These are phyloP conservation scores for Scenedesmus sp. DNA, from an alignment of 163 green algal species.

Conservation along the genomic window DNA sequence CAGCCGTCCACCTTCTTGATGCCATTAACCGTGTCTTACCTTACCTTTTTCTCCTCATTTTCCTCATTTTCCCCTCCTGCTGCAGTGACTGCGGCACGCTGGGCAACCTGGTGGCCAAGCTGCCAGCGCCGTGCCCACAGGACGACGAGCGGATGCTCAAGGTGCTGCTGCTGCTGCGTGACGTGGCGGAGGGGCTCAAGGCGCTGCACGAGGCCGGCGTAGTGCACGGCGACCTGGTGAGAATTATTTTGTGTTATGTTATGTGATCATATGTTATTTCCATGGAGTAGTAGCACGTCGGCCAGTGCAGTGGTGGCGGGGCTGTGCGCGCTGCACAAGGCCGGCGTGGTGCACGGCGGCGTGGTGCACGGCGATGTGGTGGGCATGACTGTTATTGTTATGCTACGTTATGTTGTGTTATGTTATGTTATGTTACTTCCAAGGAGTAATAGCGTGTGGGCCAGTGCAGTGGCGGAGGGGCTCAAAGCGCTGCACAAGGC, in stretches of 20 bases:
- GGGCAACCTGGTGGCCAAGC: not conserved
- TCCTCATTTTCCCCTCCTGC: too few relatives aligned
- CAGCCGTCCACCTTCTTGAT: too few relatives aligned
- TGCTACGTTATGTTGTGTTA: too few relatives aligned
- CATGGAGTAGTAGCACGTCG: not conserved
- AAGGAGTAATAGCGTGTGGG: not conserved
- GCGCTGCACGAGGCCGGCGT: not conserved
- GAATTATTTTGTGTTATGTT: too few relatives aligned
- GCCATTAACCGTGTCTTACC: too few relatives aligned
- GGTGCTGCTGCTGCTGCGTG: conserved; percentile 6
- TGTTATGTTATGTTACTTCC: too few relatives aligned
- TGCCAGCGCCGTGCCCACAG: not conserved
- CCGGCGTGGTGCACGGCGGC: not conserved
- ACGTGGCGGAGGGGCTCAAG: not conserved
- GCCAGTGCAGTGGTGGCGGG: not conserved
- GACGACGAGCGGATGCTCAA: conserved; percentile 9
- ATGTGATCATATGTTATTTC: too few relatives aligned
- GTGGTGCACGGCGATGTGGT: not conserved
- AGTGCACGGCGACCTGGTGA: conserved; percentile 34
- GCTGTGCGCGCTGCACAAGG: not conserved
- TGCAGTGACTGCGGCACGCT: conserved; percentile 16
- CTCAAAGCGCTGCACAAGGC: not conserved
- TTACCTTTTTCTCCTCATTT: too few relatives aligned
- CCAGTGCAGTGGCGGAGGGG: not conserved
- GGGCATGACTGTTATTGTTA: too few relatives aligned